These are phyloP conservation scores for Emergomyces orientalis DNA, from an alignment of 2,329 filamentous ascomycete species.

Conservation along the genomic window DNA sequence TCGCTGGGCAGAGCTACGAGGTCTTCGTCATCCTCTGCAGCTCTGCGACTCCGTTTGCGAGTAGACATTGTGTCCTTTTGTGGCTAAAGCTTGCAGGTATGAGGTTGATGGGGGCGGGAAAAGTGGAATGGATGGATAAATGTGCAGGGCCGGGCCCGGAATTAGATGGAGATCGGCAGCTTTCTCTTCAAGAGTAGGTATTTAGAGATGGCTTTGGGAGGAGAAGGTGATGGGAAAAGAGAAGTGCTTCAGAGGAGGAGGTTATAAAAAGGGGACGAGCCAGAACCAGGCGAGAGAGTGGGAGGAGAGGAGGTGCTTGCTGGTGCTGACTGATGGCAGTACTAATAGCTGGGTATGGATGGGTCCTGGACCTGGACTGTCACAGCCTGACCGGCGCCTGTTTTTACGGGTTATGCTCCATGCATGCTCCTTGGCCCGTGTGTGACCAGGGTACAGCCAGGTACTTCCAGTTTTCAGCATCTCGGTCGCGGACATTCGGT, in stretches of 20 bases:
- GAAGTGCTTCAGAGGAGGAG: background rate
- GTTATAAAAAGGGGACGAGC: background rate
- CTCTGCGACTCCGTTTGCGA: slow-evolving; percentile 43
- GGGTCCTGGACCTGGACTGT: background rate
- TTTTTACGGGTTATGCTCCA: background rate
- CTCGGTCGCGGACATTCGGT: background rate
- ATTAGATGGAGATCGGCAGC: background rate
- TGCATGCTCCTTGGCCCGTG: background rate
- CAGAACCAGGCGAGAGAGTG: background rate
- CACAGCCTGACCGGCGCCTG: background rate
- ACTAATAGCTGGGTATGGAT: too few relatives aligned
- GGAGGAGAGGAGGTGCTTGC: background rate
- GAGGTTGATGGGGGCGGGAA: background rate
- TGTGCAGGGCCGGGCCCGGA: background rate
- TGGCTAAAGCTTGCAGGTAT: background rate
- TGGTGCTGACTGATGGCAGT: background rate
- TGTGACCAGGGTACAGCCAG: background rate
- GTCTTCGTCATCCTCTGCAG: slow-evolving; percentile 37
- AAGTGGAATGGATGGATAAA: background rate
- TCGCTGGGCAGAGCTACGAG: slow-evolving; percentile 42
- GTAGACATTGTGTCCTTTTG: slow-evolving; percentile 34
- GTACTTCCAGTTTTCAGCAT: background rate
- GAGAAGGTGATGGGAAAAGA: slow-evolving; percentile 8
- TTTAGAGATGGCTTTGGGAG: background rate
- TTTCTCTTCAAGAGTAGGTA: background rate